Evolutionary conservation across 768 basidiomycete genomes (phyloP), one percentile per base, ranked within the genome.

Genomic region (Tylopilus sp.): DNA sequence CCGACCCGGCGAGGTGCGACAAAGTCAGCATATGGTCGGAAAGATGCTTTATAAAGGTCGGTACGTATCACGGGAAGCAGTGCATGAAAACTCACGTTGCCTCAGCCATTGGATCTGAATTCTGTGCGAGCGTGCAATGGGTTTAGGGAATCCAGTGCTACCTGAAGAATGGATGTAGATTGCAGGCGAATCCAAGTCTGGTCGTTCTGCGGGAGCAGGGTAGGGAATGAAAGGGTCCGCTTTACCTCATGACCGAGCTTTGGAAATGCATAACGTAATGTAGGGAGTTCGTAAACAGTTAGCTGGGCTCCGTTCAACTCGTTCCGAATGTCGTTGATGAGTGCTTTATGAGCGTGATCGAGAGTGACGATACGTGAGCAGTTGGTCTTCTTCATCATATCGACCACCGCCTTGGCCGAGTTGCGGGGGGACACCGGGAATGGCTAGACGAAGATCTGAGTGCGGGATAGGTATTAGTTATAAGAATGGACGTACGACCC

Each of bases 141-240:
- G 71, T 59, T 80, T 80, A 1, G 78, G 78, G 33, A 77, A 66
- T n/a, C 77, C 79, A 3, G 77, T 78, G 6, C 78, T 79, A 13
- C 78, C 79, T 3, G 76, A 79, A 0, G 78, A 77, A 54, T 80
- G 79, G 47, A 80, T 56, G n/a, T 79, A 76, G 16, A 78, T 50
- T 1, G 73, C 73, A 16, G 75, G 71, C 2, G 70, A 58, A 51
- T 76, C 74, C 24, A 64, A 49, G 11, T 66, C 63, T 9, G 64
- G 59, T 11, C 52, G 56, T 33, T 16, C 49, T 25, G 21, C 1
- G 6, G 49, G 3, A 6, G 48, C 41, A 22, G 58, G 62, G 43
- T 66, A 70, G 1, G 55, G 58, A n/a, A 19, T 10, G 33, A 67
- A 68, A 0, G 34, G 8, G 46, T 68, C 63, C 0, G 55, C 22